Percentiles rank a stretch among this genome's conserved stretches.
phyloP scores from a whole-genome alignment of 768 basidiomycete species.

The Boletus subparvulus region DNA sequence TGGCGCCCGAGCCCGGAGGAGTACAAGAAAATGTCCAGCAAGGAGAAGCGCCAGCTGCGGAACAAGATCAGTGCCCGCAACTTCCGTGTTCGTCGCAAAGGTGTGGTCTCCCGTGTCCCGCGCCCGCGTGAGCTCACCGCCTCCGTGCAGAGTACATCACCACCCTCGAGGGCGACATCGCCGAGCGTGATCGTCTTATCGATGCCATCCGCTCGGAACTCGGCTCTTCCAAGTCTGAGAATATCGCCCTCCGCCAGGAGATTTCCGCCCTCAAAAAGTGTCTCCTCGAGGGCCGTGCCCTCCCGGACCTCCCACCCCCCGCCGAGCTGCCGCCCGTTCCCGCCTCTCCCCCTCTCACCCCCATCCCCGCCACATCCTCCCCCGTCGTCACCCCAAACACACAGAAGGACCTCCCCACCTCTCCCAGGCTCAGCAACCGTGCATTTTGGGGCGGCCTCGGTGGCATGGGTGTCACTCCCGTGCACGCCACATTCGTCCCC shows the following conservation, averaged over 20 bases:
- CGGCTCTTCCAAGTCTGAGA: constrained; percentile 76
- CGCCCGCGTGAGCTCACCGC: neutral
- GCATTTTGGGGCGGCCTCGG: constrained; percentile 82
- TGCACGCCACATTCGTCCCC: constrained; percentile 81
- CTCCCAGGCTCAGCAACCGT: constrained; percentile 50
- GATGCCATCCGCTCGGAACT: constrained; percentile 85
- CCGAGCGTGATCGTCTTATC: constrained; percentile 87
- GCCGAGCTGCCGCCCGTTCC: constrained; percentile 37
- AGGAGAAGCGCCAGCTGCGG: constrained; percentile 92
- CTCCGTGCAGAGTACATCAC: constrained; percentile 77
- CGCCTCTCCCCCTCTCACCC: constrained; percentile 43
- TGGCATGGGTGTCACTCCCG: constrained; percentile 75
- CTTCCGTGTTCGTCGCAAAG: constrained; percentile 93
- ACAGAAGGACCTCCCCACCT: constrained; percentile 72
- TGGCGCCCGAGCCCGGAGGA: constrained; percentile 90
- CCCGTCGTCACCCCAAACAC: constrained; percentile 63
- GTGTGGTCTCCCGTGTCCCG: constrained; percentile 35
- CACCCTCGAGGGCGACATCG: constrained; percentile 90
- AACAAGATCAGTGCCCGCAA: constrained; percentile 98
- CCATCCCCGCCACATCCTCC: constrained; percentile 19
- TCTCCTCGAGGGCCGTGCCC: constrained; percentile 64
- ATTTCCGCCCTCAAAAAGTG: constrained; percentile 71
- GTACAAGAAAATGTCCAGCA: constrained; percentile 91
- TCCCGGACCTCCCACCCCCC: constrained; percentile 46
- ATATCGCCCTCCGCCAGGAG: constrained; percentile 77